Evolutionary conservation across 768 basidiomycete species (phyloP), one percentile per base, ranked within the genome.

Genomic region (Saitozyma podzolica): DNA sequence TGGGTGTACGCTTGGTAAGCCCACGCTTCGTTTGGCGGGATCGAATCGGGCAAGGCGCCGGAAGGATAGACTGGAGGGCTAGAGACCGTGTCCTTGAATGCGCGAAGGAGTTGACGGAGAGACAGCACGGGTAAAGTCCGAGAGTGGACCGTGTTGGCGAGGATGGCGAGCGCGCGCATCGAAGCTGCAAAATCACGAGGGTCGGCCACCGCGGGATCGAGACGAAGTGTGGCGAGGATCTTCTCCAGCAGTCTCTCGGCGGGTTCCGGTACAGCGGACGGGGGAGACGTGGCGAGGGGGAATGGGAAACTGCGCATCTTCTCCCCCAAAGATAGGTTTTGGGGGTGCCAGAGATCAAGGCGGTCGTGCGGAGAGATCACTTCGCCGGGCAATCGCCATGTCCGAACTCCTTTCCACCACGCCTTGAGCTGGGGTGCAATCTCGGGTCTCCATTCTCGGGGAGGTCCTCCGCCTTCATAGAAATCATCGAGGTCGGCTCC

Each of bases 1-100:
- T 80, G 79, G 5, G 75, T 74, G 19, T 66, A 72, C 0, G 78
- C 75, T 11, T 75, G 65, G 57, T 75, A 79, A 9, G 75, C 75
- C 65, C 70, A 72, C 49, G 56, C 54, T 52, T 75, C 63, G 9
- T 59, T 60, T 41, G 55, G 41, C 3, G 64, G 57, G n/a, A 67
- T 47, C 17, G 53, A 17, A 9, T 58, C 47, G 29, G 29, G 29
- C 29, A 29, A 5, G n/a, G 65, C 43, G 8, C 50, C 40, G 37
- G 66, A 69, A 10, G 79, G 78, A 59, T 67, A 78, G 10, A 80
- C 72, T 11, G 66, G 62, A 0, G 76, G 76, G 9, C 54, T 40
- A 10, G 55, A 49, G 0, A 73, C 73, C 0, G 75, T 63, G 13
- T 56, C 37, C 19, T 65, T 61, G 20, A 79, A 70, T 8, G 67